Conservation (phyloP, 768 basidiomycete genomes). For the Termitomyces sp. region DNA sequence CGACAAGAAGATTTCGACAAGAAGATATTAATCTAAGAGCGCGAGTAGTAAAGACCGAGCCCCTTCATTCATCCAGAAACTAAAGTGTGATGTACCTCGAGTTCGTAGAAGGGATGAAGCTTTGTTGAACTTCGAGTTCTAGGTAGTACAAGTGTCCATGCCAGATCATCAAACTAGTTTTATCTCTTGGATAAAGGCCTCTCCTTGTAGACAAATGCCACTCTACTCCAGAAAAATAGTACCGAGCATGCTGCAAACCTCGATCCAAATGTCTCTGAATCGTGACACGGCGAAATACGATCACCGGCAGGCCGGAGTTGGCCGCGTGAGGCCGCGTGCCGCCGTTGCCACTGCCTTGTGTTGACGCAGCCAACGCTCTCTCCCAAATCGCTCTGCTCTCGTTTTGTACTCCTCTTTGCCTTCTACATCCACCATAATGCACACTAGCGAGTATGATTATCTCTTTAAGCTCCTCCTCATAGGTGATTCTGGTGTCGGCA, state of each 20-base stretch:
- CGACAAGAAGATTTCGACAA: neutral
- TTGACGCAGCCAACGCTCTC: constrained; percentile 24
- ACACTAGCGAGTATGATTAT: constrained; percentile 92
- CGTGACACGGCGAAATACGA: neutral
- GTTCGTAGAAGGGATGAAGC: neutral
- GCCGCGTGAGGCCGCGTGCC: constrained; percentile 13
- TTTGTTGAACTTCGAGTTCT: neutral
- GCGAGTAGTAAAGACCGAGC: neutral
- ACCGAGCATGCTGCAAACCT: neutral
- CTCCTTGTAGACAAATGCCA: neutral
- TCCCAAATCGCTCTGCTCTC: constrained; percentile 24
- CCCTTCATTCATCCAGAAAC: neutral
- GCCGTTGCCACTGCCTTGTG: constrained; percentile 22
- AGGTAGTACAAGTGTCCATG: neutral
- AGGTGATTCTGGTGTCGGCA: constrained; percentile 93
- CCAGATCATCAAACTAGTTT: neutral
- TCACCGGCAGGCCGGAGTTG: constrained; percentile 12
- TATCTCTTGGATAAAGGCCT: neutral
- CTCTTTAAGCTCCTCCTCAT: constrained; percentile 96
- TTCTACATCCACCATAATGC: constrained; percentile 40
- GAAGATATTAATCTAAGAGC: neutral
- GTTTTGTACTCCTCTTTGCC: constrained; percentile 17
- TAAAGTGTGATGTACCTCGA: neutral
- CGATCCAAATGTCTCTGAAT: too few species aligned
- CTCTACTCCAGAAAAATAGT: neutral